Evolutionary conservation across 2,329 filamentous ascomycete species (phyloP), one percentile per base, ranked within the genome.

Genomic region (Calonectria pauciramosa): DNA sequence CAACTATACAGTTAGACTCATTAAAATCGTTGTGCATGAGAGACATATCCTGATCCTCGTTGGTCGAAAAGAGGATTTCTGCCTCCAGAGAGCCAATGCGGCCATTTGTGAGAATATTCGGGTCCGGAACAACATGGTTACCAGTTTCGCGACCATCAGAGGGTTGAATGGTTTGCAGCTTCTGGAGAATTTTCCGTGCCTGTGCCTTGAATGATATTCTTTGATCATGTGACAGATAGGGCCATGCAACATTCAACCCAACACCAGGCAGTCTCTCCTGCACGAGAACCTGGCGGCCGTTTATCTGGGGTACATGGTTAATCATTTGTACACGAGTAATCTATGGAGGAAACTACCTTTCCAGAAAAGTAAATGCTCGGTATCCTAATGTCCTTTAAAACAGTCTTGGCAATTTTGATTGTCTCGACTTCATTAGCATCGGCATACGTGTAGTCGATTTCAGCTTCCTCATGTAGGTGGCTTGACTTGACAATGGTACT

Each of bases 101-200:
- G 23, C 78, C 52, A 36, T 67, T 78, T 90, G 90, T 83, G 89
- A 93, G 78, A 92, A 91, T 91, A 91, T 90, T 73, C 90, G 93
- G 82, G 91, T 89, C 85, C 92, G 92, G 83, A 90, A 93, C 83
- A 89, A 84, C 74, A 52, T 84, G 78, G 28, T 76, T 78, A 10
- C 80, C 81, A 75, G 47, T n/a, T 26, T 36, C 52, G 23, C 59
- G 56, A 69, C 36, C 66, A 44, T 72, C 47, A 10, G 70, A 9
- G 23, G 82, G 80, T 66, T 81, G 80, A 20, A 84, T 73, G 13
- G 72, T 72, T 41, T 79, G 75, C 41, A 87, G 72, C 44, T 80
- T 77, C 28, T 76, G 76, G 8, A 86, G 76, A 52, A 86, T 80
- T 8, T 71, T 67, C 41, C 82, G 80, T n/a, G 83, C 83, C 71